Percentiles rank a stretch among this genome's conserved stretches.
These are phyloP conservation scores for Candida endomychidarum DNA, from an alignment of 805 yeast genomes.

Conservation along the genomic window DNA sequence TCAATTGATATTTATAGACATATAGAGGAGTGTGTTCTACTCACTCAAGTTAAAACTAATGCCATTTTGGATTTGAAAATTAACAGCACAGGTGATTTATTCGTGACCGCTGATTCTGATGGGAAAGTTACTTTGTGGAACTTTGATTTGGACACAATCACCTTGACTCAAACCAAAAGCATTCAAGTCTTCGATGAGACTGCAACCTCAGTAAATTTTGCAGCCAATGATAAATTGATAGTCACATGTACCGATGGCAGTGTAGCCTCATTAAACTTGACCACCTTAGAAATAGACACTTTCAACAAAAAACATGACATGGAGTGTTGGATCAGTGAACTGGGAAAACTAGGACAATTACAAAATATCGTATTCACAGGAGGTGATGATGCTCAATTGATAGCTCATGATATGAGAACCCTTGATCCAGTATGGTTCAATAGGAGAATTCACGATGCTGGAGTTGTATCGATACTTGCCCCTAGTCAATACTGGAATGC, in stretches of 20 bases:
- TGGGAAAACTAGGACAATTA: constrained; percentile 56
- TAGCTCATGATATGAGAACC: constrained; percentile 65
- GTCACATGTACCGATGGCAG: constrained; percentile 73
- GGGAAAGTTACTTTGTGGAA: constrained; percentile 73
- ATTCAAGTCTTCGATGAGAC: constrained; percentile 15
- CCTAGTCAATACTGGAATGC: constrained; percentile 43
- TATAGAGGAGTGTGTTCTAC: constrained; percentile 13
- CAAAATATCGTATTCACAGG: constrained; percentile 72
- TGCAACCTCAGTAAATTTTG: constrained; percentile 56
- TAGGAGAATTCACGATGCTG: constrained; percentile 69
- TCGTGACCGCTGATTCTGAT: constrained; percentile 73
- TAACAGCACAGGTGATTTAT: constrained; percentile 46
- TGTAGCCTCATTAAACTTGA: constrained; percentile 42
- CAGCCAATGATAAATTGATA: constrained; percentile 6
- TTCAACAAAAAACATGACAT: constrained; percentile 54
- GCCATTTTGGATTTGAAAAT: constrained; percentile 81
- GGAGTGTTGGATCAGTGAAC: constrained; percentile 88
- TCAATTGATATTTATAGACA: constrained; percentile 45
- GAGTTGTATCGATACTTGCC: constrained; percentile 78
- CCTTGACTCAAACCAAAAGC: not conserved
- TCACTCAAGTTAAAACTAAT: constrained; percentile 33
- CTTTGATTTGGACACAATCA: not conserved
- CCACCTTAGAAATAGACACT: constrained; percentile 14
- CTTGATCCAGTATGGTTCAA: constrained; percentile 37
- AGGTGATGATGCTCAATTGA: constrained; percentile 81